phyloP scores from a whole-genome alignment of 805 yeast species.

The Schwanniomyces occidentalis region DNA sequence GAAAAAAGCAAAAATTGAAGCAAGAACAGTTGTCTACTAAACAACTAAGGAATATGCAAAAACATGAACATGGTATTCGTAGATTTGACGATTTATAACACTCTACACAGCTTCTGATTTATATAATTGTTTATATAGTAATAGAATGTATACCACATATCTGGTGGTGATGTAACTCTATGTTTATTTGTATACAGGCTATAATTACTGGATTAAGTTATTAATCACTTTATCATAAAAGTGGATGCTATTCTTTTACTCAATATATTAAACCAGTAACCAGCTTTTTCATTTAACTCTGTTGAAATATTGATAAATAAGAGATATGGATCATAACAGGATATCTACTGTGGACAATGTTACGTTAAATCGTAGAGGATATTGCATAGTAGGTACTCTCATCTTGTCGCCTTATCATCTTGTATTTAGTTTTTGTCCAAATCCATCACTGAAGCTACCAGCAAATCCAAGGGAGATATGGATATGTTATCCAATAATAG shows the following conservation, averaged over 20 bases:
- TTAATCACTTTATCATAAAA: too few species aligned
- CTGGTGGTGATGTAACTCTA: background rate
- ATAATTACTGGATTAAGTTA: background rate
- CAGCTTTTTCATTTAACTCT: too few species aligned
- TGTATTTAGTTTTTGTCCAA: slow-evolving; percentile 34
- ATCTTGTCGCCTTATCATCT: slow-evolving; percentile 37
- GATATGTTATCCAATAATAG: slow-evolving; percentile 88
- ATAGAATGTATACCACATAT: slow-evolving; percentile 1
- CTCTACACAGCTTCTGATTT: too few species aligned
- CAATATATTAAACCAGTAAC: too few species aligned
- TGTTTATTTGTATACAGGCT: background rate
- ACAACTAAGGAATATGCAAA: slow-evolving; percentile 48
- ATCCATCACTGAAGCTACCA: background rate
- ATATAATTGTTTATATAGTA: background rate
- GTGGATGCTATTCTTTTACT: too few species aligned
- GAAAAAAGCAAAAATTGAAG: slow-evolving; percentile 35
- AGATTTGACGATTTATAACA: slow-evolving; percentile 62
- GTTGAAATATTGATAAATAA: too few species aligned
- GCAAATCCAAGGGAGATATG: slow-evolving; percentile 66
- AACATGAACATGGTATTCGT: slow-evolving; percentile 63
- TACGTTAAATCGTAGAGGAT: slow-evolving; percentile 38
- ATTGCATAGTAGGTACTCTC: slow-evolving; percentile 36
- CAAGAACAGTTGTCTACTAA: slow-evolving; percentile 38
- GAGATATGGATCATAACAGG: slow-evolving; percentile 27
- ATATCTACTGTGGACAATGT: slow-evolving; percentile 39